Conservation (phyloP, 2,329 filamentous ascomycete genomes). For the Xylariaceae sp. region DNA sequence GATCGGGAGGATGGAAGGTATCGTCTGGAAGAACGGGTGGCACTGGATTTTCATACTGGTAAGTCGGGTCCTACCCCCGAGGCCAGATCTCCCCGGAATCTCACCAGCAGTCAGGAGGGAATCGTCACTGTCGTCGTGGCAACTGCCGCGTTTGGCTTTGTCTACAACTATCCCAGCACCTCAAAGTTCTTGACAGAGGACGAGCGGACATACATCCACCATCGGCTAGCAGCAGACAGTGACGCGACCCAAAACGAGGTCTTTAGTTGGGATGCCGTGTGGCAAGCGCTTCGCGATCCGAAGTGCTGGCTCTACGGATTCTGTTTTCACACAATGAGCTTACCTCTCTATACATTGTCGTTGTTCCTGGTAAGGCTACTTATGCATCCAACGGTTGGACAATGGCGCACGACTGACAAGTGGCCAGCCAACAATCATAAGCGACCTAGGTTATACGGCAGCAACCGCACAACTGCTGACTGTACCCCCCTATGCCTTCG, state of each 20-base stretch:
- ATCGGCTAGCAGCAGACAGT: conserved; percentile 58
- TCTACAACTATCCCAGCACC: conserved; percentile 58
- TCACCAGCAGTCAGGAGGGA: conserved; percentile 49
- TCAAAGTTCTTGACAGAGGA: conserved; percentile 48
- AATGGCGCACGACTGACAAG: conserved; percentile 4
- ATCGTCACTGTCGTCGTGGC: conserved; percentile 47
- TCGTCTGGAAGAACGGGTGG: conserved; percentile 47
- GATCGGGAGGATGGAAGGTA: conserved; percentile 45
- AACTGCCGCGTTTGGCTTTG: conserved; percentile 46
- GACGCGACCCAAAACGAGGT: conserved; percentile 61
- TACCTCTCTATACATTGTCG: conserved; percentile 51
- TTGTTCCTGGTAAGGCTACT: conserved; percentile 45
- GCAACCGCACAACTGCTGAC: conserved; percentile 51
- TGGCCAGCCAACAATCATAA: conserved; percentile 43
- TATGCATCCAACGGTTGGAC: too few relatives aligned
- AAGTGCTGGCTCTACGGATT: conserved; percentile 68
- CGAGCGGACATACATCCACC: conserved; percentile 51
- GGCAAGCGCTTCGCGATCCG: conserved; percentile 55
- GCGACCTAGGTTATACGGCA: conserved; percentile 44
- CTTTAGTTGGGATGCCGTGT: conserved; percentile 62
- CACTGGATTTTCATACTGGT: conserved; percentile 55
- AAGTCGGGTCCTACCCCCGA: conserved; percentile 13
- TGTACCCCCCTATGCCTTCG: conserved; percentile 57
- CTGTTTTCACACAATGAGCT: conserved; percentile 64
- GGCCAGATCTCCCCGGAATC: too few relatives aligned